Evolutionary conservation across 2,329 filamentous ascomycete genomes (phyloP), one percentile per base, ranked within the genome.

Genomic region (Alternaria viburni): DNA sequence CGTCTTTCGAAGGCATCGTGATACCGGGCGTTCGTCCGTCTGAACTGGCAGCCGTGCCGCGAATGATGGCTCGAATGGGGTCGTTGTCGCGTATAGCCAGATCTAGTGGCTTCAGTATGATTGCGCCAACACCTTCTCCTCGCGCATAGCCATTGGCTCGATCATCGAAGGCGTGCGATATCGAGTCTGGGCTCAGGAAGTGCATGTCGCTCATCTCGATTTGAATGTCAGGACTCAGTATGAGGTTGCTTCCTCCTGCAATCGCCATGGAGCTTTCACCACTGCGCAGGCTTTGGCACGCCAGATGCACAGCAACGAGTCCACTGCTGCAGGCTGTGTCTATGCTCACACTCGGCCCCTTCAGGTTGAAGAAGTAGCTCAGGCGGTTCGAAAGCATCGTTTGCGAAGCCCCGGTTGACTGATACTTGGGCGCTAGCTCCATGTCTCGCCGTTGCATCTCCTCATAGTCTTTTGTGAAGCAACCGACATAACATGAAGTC

Each of bases 131-230:
- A 0, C 88, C 89, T 69, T 91, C 89, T 1, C 88, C 89, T 43
- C 88, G 82, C 0, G 86, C 88, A 69, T 90, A 91, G 0, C 89
- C 89, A 61, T 87, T 86, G 11, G 87, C 89, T 1, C 82, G 81
- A 11, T 81, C 73, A 67, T 89, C 88, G 57, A 75, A 81, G 46
- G 71, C 74, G 51, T 66, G 69, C 9, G 65, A 75, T 25, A 65
- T 68, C 3, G 76, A 75, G 44, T 76, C 71, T 11, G 76, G 73
- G 6, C 72, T 76, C 21, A 79, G 67, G 44, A 71, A 62, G 45
- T 69, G 61, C 57, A 64, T 67, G 43, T 70, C 59, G 23, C 62
- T 65, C 58, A 73, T 59, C 25, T 65, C 51, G 7, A 59, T 55
- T 5, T 62, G 65, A 17, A 69, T 57, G 12, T 65, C 59, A 0